Percentiles rank a stretch among this genome's conserved stretches.
phyloP scores from a whole-genome alignment of 2,329 filamentous ascomycete genomes.

The Davidsoniella australis region DNA sequence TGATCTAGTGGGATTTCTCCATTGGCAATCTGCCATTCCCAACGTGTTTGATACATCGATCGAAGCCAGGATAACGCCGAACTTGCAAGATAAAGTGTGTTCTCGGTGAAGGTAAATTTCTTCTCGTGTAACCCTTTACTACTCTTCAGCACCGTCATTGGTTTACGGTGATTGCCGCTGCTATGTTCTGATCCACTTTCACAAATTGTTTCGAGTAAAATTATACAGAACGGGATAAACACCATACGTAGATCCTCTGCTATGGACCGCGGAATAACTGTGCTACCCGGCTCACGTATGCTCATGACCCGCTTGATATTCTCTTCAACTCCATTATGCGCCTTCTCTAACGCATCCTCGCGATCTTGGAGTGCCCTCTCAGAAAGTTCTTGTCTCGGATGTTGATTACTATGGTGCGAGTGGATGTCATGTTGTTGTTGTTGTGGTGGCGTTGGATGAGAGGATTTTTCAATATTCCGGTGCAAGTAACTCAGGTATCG shows the following conservation, averaged over 20 bases:
- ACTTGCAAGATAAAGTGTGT: no score
- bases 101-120: no score
- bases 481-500: conserved; percentile 10
- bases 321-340: conserved; percentile 1
- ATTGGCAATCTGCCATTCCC: background rate
- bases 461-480: conserved; percentile 3
- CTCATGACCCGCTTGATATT: background rate
- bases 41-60: background rate
- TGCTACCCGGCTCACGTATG: background rate
- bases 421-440: background rate
- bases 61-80: no score
- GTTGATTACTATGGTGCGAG: background rate
- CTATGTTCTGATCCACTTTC: background rate
- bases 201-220: conserved; percentile 5
- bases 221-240: conserved; percentile 6
- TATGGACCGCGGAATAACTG: no score
- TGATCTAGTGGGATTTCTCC: background rate
- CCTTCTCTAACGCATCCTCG: conserved; percentile 1
- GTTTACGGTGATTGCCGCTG: no score
- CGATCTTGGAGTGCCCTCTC: background rate
- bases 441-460: background rate
- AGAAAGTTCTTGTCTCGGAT: no score
- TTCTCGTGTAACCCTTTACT: no score
- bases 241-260: conserved; percentile 1
- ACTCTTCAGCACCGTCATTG: no score